These are phyloP conservation scores for Fraxinus floribunda DNA, from an alignment of 305 asterid species.

Conservation along the genomic window DNA sequence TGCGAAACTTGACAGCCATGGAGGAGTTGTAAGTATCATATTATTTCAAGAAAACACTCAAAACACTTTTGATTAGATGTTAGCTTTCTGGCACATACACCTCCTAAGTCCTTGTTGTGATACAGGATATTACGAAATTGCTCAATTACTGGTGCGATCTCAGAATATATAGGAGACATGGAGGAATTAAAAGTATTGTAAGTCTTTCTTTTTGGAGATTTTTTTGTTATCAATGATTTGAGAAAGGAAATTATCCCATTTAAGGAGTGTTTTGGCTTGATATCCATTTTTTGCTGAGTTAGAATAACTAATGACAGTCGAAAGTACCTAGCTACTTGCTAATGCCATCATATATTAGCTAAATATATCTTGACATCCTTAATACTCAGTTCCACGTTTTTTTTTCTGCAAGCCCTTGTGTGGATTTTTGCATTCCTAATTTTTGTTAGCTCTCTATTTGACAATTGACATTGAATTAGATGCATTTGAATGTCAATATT, in stretches of 20 bases:
- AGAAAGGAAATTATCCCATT: neutral
- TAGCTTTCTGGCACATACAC: conserved; percentile 12
- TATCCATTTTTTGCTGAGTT: neutral
- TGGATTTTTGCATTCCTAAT: neutral
- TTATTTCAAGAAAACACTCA: neutral
- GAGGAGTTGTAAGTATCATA: conserved; percentile 46
- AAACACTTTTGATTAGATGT: neutral
- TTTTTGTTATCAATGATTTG: neutral
- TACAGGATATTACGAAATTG: conserved; percentile 79
- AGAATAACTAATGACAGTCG: neutral
- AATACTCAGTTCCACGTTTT: neutral
- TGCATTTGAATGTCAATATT: neutral
- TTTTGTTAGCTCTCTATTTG: neutral
- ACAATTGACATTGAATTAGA: neutral
- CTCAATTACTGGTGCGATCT: conserved; percentile 61
- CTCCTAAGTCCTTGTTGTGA: conserved; percentile 16
- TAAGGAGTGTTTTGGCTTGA: neutral
- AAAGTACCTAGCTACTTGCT: neutral
- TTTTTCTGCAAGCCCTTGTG: neutral
- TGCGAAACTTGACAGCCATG: conserved; percentile 35
- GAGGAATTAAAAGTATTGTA: conserved; percentile 42
- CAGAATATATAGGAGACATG: conserved; percentile 43
- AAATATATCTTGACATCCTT: neutral
- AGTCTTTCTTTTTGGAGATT: conserved; percentile 25
- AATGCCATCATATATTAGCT: neutral